A percentile compares a stretch with the other conserved stretches of the same genome.
These are phyloP conservation scores for Lavandula angustifolia DNA, from an alignment of 257 asterid genomes.

Conservation along the genomic window DNA sequence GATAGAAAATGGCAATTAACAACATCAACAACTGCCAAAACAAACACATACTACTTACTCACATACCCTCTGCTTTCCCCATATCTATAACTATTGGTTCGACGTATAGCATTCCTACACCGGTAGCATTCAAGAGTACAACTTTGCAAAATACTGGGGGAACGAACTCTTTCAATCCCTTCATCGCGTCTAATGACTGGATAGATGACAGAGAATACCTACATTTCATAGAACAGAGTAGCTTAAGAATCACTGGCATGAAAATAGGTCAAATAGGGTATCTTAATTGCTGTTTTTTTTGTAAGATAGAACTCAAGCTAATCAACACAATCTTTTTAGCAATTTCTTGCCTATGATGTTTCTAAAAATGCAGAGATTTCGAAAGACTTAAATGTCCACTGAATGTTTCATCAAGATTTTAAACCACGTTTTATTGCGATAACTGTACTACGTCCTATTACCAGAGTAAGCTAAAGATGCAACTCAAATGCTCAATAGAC, in stretches of 20 bases:
- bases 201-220: not conserved
- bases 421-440: not conserved
- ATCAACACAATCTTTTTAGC: not conserved
- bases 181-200: not conserved
- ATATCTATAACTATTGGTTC: no score
- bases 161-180: not conserved
- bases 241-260: not conserved
- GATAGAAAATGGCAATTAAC: no score
- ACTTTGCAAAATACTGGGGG: not conserved
- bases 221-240: not conserved
- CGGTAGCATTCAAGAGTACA: not conserved
- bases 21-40: no score
- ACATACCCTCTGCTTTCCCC: no score
- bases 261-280: not conserved
- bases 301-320: not conserved
- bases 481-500: not conserved
- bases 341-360: not conserved
- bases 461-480: constrained; percentile 12
- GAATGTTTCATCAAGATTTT: not conserved
- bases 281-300: not conserved
- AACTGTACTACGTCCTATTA: not conserved
- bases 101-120: no score
- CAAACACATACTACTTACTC: no score
- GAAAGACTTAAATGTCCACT: not conserved
- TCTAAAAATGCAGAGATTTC: not conserved